Conservation (phyloP, 495 filamentous ascomycete genomes). For the Aspergillus sparsus region DNA sequence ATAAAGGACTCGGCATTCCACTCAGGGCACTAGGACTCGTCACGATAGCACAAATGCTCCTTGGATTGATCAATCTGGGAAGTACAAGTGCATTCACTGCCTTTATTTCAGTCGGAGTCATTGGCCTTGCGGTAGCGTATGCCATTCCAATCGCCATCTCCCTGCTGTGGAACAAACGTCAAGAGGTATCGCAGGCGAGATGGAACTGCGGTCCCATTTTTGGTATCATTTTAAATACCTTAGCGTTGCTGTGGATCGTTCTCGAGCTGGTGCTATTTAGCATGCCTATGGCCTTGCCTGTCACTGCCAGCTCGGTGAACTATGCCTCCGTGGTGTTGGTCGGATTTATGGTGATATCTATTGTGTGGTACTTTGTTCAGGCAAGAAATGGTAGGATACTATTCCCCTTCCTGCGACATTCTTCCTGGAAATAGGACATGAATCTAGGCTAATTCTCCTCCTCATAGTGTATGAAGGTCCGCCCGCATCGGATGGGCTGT, state of each 20-base stretch:
- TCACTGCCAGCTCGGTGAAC: slow-evolving; percentile 54
- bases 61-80: slow-evolving; percentile 66
- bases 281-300: slow-evolving; percentile 53
- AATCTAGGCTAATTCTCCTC: background rate
- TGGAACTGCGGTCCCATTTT: slow-evolving; percentile 58
- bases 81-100: slow-evolving; percentile 61
- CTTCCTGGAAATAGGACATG: background rate
- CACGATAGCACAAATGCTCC: slow-evolving; percentile 44
- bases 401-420: background rate
- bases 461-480: slow-evolving; percentile 1
- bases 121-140: slow-evolving; percentile 59
- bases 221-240: slow-evolving; percentile 55
- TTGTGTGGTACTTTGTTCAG: slow-evolving; percentile 47
- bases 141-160: slow-evolving; percentile 58
- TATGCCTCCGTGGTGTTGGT: slow-evolving; percentile 66
- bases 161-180: slow-evolving; percentile 48
- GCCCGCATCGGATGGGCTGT: background rate
- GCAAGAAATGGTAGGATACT: slow-evolving; percentile 42
- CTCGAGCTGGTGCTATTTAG: slow-evolving; percentile 62
- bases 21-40: slow-evolving; percentile 39
- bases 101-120: slow-evolving; percentile 66
- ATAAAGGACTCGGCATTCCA: slow-evolving; percentile 34
- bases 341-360: slow-evolving; percentile 49
- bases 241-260: slow-evolving; percentile 60
- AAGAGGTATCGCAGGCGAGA: slow-evolving; percentile 52